Conservation (phyloP, 1,139 yeast genomes). For the Candida freyschussii region DNA sequence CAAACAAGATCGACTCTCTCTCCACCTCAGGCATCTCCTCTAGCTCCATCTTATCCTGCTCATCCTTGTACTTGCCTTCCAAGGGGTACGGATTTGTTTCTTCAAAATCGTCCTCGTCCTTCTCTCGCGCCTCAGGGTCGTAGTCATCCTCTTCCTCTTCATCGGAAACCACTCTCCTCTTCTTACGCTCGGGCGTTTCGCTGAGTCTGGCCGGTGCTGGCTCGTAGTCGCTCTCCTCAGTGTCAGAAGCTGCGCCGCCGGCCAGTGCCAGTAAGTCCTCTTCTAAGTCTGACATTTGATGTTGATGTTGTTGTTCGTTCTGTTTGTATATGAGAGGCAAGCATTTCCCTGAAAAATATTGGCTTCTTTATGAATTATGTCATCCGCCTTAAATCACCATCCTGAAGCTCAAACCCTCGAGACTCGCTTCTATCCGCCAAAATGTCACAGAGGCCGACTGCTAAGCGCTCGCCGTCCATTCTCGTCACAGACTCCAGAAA, state of each 20-base stretch:
- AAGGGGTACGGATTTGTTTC: slow-evolving; percentile 78
- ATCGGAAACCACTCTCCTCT: slow-evolving; percentile 20
- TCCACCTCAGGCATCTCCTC: slow-evolving; percentile 84
- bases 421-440: neutral
- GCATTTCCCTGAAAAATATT: too few species aligned
- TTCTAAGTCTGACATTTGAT: slow-evolving; percentile 50
- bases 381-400: too few species aligned
- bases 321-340: neutral
- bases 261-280: slow-evolving; percentile 92
- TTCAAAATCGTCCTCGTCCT: slow-evolving; percentile 27
- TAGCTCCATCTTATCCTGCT: slow-evolving; percentile 62
- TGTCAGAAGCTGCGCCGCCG: slow-evolving; percentile 51
- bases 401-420: neutral
- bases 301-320: neutral
- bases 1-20: slow-evolving; percentile 85
- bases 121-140: slow-evolving; percentile 30
- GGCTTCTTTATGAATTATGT: too few species aligned
- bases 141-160: slow-evolving; percentile 29
- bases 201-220: slow-evolving; percentile 25
- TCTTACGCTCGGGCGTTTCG: slow-evolving; percentile 20
- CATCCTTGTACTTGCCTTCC: slow-evolving; percentile 87
- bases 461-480: slow-evolving; percentile 90
- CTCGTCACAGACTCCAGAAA: slow-evolving; percentile 84
- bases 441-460: slow-evolving; percentile 48
- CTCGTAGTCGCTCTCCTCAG: slow-evolving; percentile 25